Conservation (phyloP, 176 grass and related monocot species). For the Metroxylon sagu region DNA sequence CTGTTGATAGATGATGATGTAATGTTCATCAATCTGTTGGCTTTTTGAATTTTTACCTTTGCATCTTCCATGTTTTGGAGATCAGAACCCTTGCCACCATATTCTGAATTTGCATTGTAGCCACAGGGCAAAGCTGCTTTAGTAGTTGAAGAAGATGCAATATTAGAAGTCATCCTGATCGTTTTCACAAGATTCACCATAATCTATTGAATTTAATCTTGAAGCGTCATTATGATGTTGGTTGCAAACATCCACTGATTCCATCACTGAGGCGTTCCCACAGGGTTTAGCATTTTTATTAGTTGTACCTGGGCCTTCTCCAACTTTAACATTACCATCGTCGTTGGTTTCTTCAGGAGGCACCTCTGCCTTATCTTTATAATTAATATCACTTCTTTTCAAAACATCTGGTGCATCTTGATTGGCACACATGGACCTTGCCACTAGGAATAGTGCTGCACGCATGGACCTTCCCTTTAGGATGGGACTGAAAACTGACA, state of each 20-base stretch:
- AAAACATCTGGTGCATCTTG: constrained; percentile 15
- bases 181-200: background rate
- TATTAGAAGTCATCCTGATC: background rate
- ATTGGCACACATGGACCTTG: constrained; percentile 8
- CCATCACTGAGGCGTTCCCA: background rate
- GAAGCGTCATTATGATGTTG: background rate
- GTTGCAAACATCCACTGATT: background rate
- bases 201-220: background rate
- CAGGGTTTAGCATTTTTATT: background rate
- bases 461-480: constrained; percentile 1
- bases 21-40: background rate
- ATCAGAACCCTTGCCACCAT: constrained; percentile 1
- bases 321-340: background rate
- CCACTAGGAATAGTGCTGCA: background rate
- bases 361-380: too few species aligned
- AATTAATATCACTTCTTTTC: background rate
- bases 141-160: background rate
- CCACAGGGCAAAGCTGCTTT: background rate
- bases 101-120: background rate
- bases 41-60: constrained; percentile 1
- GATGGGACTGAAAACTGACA: background rate
- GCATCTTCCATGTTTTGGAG: constrained; percentile 11
- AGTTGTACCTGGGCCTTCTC: background rate
- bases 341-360: too few species aligned
- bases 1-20: background rate